Evolutionary conservation across 2,329 filamentous ascomycete genomes (phyloP).

Genomic region (Phialophora tarda): DNA sequence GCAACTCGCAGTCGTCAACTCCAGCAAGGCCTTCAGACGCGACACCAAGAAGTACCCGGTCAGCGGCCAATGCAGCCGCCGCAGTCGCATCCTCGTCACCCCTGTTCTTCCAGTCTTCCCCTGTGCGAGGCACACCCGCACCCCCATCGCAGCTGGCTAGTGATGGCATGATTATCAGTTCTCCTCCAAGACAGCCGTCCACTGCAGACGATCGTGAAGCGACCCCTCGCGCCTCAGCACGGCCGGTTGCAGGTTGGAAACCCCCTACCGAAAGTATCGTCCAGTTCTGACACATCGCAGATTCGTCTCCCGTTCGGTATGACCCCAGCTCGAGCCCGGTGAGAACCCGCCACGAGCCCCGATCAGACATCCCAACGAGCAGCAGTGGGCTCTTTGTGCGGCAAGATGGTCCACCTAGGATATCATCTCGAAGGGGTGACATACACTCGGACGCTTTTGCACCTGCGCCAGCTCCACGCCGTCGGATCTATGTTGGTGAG

Average conservation of each 20-base stretch:
- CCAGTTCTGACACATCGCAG: constrained; percentile 54
- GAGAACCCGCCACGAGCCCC: constrained; percentile 59
- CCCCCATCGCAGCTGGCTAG: constrained; percentile 43
- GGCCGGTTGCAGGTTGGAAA: constrained; percentile 48
- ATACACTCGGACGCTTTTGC: constrained; percentile 79
- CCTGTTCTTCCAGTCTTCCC: constrained; percentile 74
- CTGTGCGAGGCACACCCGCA: constrained; percentile 52
- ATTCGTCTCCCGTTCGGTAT: constrained; percentile 91
- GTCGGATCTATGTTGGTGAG: constrained; percentile 68
- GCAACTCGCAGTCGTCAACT: constrained; percentile 49
- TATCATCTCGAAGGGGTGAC: constrained; percentile 76
- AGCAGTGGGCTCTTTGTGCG: constrained; percentile 87
- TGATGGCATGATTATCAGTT: constrained; percentile 54
- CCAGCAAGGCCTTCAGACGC: constrained; percentile 44
- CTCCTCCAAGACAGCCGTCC: constrained; percentile 51
- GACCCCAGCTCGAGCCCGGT: constrained; percentile 86
- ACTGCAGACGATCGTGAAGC: constrained; percentile 50
- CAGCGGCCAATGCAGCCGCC: constrained; percentile 41
- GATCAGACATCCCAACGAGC: constrained; percentile 77
- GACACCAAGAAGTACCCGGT: constrained; percentile 46
- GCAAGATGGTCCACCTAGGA: constrained; percentile 59
- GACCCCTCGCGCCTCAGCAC: constrained; percentile 50
- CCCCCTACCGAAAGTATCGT: constrained; percentile 7
- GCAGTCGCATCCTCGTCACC: constrained; percentile 73
- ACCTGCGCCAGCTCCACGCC: constrained; percentile 57